Evolutionary conservation across 805 yeast species (phyloP), one percentile per base, ranked within the genome.

Genomic region (Priceomyces carsonii): DNA sequence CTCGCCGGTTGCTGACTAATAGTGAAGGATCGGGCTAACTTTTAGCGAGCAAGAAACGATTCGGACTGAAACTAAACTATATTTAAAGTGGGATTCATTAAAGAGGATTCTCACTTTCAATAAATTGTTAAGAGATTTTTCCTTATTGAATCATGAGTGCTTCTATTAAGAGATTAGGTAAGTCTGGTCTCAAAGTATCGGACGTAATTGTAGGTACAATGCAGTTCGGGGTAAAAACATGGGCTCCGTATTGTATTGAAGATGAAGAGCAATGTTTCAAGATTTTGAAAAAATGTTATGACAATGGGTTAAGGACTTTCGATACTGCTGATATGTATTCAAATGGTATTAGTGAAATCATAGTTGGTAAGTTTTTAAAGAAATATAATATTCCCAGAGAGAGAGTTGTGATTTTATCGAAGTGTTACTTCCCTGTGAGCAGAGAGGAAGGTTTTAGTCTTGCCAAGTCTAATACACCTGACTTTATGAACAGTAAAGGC

Each of bases 171-270:
- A 33, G 34, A 9, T 36, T 44, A 29, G 81, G 80, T 4, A 47
- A 54, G n/a, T 63, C 77, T 1, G 82, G 81, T 4, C 56, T 77
- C 23, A 66, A 67, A 43, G 59, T 76, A 26, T 69, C 80, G 16
- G 65, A 65, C 20, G 50, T 76, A n/a, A 62, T 77, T 35, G 69
- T 76, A 8, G 82, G 82, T 5, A 74, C 79, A 43, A 75, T 76
- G 81, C 56, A 73, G 3, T 72, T 57, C 45, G 80, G 82, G 6
- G 18, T 13, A 8, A 42, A 42, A 13, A 67, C 65, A 40, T 70
- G 75, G 74, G n/a, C 14, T 13, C 14, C n/a, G n/a, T 23, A 6
- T 5, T 13, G n/a, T 9, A 30, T 44, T 16, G 34, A 31, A n/a
- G 25, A 31, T 4, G 34, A 31, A 14, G 34, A 31, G 7, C 14